Evolutionary conservation across 306 rosid genomes (phyloP).

Genomic region (Prunus dulcis): DNA sequence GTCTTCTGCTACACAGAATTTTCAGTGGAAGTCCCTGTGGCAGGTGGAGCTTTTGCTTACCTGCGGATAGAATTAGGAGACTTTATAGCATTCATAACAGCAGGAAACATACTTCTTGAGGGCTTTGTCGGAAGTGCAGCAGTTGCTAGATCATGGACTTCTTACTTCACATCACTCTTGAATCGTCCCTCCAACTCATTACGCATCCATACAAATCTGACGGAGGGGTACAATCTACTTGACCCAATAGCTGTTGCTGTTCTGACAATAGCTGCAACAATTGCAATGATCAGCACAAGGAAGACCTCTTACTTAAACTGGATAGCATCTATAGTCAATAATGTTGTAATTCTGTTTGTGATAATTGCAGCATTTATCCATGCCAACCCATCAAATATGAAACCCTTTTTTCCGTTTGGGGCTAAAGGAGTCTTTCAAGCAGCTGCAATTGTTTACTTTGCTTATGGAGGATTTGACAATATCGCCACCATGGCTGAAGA

Average conservation of each 20-base stretch:
- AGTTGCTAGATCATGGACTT: slow-evolving; percentile 73
- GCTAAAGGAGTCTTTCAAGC: slow-evolving; percentile 61
- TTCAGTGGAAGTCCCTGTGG: slow-evolving; percentile 72
- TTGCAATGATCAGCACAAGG: slow-evolving; percentile 63
- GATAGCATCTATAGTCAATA: slow-evolving; percentile 66
- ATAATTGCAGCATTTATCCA: slow-evolving; percentile 50
- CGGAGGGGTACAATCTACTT: slow-evolving; percentile 46
- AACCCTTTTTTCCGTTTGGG: slow-evolving; percentile 60
- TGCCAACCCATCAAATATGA: slow-evolving; percentile 51
- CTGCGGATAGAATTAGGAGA: slow-evolving; percentile 73
- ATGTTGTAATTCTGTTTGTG: slow-evolving; percentile 42
- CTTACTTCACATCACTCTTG: slow-evolving; percentile 61
- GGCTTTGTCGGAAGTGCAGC: slow-evolving; percentile 64
- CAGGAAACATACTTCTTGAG: slow-evolving; percentile 75
- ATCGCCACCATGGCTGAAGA: slow-evolving; percentile 77
- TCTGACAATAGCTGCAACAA: slow-evolving; percentile 30
- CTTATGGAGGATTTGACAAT: slow-evolving; percentile 71
- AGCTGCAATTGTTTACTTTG: slow-evolving; percentile 66
- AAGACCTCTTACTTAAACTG: slow-evolving; percentile 65
- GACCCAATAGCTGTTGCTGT: slow-evolving; percentile 74
- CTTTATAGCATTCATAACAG: slow-evolving; percentile 73
- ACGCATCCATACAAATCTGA: slow-evolving; percentile 46
- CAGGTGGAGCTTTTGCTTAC: slow-evolving; percentile 82
- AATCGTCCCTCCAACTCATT: slow-evolving; percentile 48
- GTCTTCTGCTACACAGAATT: slow-evolving; percentile 84